These are phyloP conservation scores for Teratosphaeria destructans DNA, from an alignment of 2,329 filamentous ascomycete species.

Conservation along the genomic window DNA sequence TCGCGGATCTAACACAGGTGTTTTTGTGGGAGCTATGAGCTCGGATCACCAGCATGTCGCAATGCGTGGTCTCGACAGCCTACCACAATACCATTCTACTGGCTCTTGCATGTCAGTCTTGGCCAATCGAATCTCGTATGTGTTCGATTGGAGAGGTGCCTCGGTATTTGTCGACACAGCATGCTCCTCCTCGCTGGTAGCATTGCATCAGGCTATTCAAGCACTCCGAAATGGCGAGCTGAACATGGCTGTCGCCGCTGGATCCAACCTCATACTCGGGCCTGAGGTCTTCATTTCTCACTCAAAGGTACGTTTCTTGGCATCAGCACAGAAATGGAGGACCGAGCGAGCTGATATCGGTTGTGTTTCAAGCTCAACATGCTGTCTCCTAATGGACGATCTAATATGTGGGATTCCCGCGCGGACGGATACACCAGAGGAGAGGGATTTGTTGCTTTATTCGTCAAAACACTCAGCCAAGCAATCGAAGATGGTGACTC, in stretches of 20 bases:
- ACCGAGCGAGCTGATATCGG: not conserved
- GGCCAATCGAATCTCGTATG: not conserved
- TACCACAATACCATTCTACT: not conserved
- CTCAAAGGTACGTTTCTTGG: too few species aligned
- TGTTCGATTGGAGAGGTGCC: not conserved
- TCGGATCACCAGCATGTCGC: not conserved
- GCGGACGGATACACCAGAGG: slow-evolving; percentile 19
- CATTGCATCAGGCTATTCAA: not conserved
- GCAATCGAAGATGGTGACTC: slow-evolving; percentile 22
- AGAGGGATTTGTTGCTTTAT: slow-evolving; percentile 16
- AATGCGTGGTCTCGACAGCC: not conserved
- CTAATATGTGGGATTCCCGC: slow-evolving; percentile 11
- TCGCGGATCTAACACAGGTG: not conserved
- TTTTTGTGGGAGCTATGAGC: not conserved
- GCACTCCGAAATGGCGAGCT: not conserved
- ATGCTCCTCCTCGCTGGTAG: not conserved
- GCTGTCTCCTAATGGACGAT: not conserved
- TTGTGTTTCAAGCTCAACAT: not conserved
- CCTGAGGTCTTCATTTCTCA: too few species aligned
- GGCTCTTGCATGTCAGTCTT: not conserved
- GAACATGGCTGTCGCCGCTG: not conserved
- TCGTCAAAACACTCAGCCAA: slow-evolving; percentile 22
- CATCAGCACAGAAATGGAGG: too few species aligned
- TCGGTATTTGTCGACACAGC: not conserved
- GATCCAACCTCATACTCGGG: not conserved